Conservation (phyloP, 1,284 basidiomycete species). For the Sphagnurus paluster region DNA sequence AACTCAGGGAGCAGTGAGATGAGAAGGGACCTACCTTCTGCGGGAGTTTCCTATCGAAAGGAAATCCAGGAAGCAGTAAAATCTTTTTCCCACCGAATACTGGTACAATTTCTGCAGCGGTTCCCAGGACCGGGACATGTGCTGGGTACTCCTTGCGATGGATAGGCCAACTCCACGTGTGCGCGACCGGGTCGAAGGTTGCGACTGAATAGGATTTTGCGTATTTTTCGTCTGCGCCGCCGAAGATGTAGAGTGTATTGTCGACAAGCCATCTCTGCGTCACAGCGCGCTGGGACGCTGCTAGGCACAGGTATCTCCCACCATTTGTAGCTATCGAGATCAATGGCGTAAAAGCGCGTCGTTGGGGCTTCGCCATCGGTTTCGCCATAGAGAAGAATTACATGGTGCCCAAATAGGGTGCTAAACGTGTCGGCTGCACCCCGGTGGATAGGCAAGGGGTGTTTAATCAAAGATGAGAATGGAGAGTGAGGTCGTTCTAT, state of each 20-base stretch:
- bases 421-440: too few relatives aligned
- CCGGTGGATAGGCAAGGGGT: too few relatives aligned
- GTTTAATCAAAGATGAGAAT: too few relatives aligned
- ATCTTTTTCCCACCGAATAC: constrained; percentile 27
- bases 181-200: constrained; percentile 6
- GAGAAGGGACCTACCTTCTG: too few relatives aligned
- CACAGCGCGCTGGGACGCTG: neutral
- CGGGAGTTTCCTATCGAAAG: too few relatives aligned
- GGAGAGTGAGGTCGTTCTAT: too few relatives aligned
- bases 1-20: too few relatives aligned
- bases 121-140: constrained; percentile 16
- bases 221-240: constrained; percentile 17
- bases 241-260: constrained; percentile 27
- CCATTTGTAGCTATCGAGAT: neutral
- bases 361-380: too few relatives aligned
- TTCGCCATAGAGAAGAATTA: too few relatives aligned
- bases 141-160: constrained; percentile 12
- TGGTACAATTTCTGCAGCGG: constrained; percentile 16
- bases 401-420: too few relatives aligned
- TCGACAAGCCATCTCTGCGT: constrained; percentile 6
- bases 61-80: constrained; percentile 24
- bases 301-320: neutral
- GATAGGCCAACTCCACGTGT: constrained; percentile 18
- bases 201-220: constrained; percentile 19
- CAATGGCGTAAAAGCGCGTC: neutral